A percentile compares a stretch with the other conserved stretches of the same genome.
These are phyloP conservation scores for Neurospora sp. DNA, from an alignment of 495 filamentous ascomycete genomes.

Conservation along the genomic window DNA sequence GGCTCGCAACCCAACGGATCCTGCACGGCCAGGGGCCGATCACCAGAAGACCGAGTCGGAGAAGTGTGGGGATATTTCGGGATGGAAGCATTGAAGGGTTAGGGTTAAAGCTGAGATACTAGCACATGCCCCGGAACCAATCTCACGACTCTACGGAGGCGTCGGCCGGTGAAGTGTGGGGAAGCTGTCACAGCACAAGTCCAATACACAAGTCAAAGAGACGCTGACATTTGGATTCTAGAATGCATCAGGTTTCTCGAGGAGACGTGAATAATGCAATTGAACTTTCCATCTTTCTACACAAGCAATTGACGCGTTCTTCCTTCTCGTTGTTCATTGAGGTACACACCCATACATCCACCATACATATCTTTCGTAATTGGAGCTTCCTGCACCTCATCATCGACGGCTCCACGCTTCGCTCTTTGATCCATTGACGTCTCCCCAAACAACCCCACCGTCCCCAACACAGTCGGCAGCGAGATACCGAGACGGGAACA, in stretches of 20 bases:
- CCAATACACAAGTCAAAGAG: background rate
- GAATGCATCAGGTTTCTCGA: background rate
- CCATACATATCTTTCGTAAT: background rate
- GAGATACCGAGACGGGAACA: background rate
- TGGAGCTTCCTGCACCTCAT: background rate
- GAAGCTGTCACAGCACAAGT: background rate
- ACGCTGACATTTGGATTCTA: background rate
- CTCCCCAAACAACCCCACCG: background rate
- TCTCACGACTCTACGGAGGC: background rate
- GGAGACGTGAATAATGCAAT: background rate
- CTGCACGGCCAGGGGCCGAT: background rate
- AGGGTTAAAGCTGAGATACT: background rate
- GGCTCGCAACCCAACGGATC: background rate
- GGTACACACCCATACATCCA: background rate
- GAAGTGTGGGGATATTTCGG: background rate
- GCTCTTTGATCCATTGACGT: background rate
- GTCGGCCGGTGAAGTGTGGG: background rate
- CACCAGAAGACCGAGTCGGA: background rate
- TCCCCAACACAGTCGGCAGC: background rate
- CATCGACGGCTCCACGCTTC: background rate
- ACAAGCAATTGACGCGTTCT: background rate
- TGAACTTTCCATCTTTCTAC: background rate
- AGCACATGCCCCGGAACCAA: background rate
- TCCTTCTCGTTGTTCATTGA: background rate
- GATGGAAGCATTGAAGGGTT: background rate